Percentiles rank a stretch among this genome's conserved stretches.
These are phyloP conservation scores for Rhynchosporium graminicola DNA, from an alignment of 2,329 filamentous ascomycete species.

Conservation along the genomic window DNA sequence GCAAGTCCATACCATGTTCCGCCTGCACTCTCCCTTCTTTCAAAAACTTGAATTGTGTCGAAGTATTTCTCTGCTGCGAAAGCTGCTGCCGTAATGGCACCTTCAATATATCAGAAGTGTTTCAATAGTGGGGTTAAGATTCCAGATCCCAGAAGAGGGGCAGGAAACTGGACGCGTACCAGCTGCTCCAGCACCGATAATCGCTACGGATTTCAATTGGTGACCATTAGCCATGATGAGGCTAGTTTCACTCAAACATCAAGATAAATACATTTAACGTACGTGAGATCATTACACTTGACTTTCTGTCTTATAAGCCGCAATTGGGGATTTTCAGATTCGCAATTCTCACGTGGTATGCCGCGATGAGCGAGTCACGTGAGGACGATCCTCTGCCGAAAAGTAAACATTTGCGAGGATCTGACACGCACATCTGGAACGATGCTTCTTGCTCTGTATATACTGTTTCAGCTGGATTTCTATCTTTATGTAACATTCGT, in stretches of 20 bases:
- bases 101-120: slow-evolving; percentile 36
- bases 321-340: slow-evolving; percentile 6
- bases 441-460: too few relatives aligned
- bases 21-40: slow-evolving; percentile 57
- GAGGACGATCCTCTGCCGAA: neutral
- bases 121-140: neutral
- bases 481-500: too few relatives aligned
- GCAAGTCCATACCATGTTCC: slow-evolving; percentile 53
- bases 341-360: slow-evolving; percentile 25
- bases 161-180: slow-evolving; percentile 37
- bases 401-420: neutral
- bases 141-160: neutral
- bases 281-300: neutral
- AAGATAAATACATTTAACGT: too few relatives aligned
- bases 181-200: slow-evolving; percentile 48
- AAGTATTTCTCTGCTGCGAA: slow-evolving; percentile 58
- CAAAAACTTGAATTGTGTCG: slow-evolving; percentile 60
- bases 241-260: too few relatives aligned
- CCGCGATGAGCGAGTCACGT: slow-evolving; percentile 15
- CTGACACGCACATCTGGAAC: too few relatives aligned
- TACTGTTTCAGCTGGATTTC: too few relatives aligned
- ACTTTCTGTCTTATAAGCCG: too few relatives aligned
- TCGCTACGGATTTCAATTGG: slow-evolving; percentile 45
- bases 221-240: slow-evolving; percentile 23
- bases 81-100: slow-evolving; percentile 50